A percentile compares a stretch with the other conserved stretches of the same genome.
phyloP scores from a whole-genome alignment of 768 basidiomycete genomes.

The Mycena amicta region DNA sequence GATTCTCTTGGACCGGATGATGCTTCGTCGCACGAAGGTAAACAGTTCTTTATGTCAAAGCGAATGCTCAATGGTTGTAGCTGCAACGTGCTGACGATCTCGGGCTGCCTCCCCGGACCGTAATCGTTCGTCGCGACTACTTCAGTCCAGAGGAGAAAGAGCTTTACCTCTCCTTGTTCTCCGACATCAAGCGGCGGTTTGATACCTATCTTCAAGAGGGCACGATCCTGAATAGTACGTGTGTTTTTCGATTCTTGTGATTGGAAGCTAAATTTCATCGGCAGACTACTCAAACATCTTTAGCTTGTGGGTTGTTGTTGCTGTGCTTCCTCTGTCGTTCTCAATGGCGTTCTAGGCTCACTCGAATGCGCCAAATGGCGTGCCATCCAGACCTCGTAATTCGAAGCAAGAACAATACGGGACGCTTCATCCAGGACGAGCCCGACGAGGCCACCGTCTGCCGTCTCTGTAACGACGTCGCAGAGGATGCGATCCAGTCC shows the following conservation, averaged over 20 bases:
- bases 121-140: slow-evolving; percentile 85
- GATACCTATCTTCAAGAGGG: slow-evolving; percentile 88
- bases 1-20: slow-evolving; percentile 89
- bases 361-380: slow-evolving; percentile 95
- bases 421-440: slow-evolving; percentile 58
- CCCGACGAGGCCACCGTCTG: slow-evolving; percentile 82
- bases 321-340: neutral
- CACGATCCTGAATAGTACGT: slow-evolving; percentile 89
- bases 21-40: slow-evolving; percentile 90
- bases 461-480: slow-evolving; percentile 94
- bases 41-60: neutral
- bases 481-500: slow-evolving; percentile 95
- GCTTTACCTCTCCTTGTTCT: slow-evolving; percentile 87
- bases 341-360: slow-evolving; percentile 60
- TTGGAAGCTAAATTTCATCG: neutral
- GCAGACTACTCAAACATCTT: slow-evolving; percentile 90
- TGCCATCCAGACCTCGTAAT: slow-evolving; percentile 95
- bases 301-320: slow-evolving; percentile 61
- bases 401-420: slow-evolving; percentile 78
- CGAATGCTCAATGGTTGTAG: slow-evolving; percentile 36
- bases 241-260: slow-evolving; percentile 6
- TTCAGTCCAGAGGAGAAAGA: slow-evolving; percentile 99
- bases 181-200: slow-evolving; percentile 91
- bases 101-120: slow-evolving; percentile 89
- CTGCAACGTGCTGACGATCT: slow-evolving; percentile 96